Evolutionary conservation across 2,329 filamentous ascomycete species (phyloP), one percentile per base, ranked within the genome.

Genomic region (Gliomastix tumulicola): DNA sequence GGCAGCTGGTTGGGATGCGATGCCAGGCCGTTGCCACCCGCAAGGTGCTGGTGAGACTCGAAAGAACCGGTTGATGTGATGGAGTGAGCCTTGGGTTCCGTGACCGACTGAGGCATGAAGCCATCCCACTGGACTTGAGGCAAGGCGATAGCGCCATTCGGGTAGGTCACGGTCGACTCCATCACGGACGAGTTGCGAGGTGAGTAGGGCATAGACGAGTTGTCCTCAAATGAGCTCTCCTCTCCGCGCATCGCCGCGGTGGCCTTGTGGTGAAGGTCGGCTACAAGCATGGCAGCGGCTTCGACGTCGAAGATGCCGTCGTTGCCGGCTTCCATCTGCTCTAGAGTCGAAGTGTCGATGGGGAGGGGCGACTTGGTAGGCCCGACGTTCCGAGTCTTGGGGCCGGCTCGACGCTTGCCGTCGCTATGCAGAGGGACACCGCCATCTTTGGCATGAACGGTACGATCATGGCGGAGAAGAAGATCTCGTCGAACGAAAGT

Each of bases 401-500:
- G 72, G 35, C 74, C 76, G 46, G 82, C 76, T 45, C 87, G 82
- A 54, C 89, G 84, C 70, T 96, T 95, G 48, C 86, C 84, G 62
- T 97, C 92, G 62, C 88, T 94, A 62, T 94, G 88, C 32, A 97
- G 77, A 47, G 90, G 90, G 36, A 92, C 78, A 48, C 92, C 90
- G 50, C 90, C 90, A 68, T 98, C 92, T 68, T 97, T 97, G 44
- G 92, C 92, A 66, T 98, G 92, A 46, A 98, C 92, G 47, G 92
- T 98, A 54, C 92, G 86, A 65, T 98, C 92, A 69, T 98, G 92
- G 61, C 92, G 85, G 49, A 98, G 80, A 36, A 98, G 81, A 44
- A 98, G 76, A 67, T 98, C 92, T 65, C 92, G 87, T 60, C 92
- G 87, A 53, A 98, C 92, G 60, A 98, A 98, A 43, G 92, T 98